Conservation (phyloP, 495 filamentous ascomycete genomes). For the Trichocladium uniseriatum region DNA sequence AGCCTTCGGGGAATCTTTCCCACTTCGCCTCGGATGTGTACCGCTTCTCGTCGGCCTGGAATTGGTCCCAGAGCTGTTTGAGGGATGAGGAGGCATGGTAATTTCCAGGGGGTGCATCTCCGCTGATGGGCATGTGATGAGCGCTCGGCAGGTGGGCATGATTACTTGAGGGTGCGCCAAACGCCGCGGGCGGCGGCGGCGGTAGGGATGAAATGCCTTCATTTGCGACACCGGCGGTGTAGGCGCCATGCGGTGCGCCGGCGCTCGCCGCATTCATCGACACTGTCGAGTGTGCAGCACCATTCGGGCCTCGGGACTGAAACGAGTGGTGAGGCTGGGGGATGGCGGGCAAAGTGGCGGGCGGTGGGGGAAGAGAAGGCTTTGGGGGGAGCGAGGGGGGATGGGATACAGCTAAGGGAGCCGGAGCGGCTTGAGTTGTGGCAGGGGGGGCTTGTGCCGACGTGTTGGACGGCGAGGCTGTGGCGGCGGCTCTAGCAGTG, state of each 20-base stretch:
- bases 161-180: constrained; percentile 13
- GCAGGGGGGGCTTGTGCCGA: constrained; percentile 23
- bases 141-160: constrained; percentile 4
- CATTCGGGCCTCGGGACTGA: constrained; percentile 12
- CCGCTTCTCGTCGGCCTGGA: constrained; percentile 64
- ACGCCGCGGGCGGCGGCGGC: constrained; percentile 50
- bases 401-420: constrained; percentile 37
- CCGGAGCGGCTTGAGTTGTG: constrained; percentile 27
- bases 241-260: constrained; percentile 34
- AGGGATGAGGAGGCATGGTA: constrained; percentile 2
- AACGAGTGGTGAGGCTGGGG: constrained; percentile 27
- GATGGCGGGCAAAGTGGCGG: constrained; percentile 28
- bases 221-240: constrained; percentile 44
- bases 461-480: constrained; percentile 21
- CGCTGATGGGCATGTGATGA: constrained; percentile 36
- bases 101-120: constrained; percentile 2
- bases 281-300: constrained; percentile 41
- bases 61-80: constrained; percentile 72
- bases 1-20: constrained; percentile 83
- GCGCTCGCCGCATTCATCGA: constrained; percentile 35
- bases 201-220: constrained; percentile 46
- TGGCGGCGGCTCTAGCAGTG: constrained; percentile 34
- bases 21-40: constrained; percentile 47
- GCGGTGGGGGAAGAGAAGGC: constrained; percentile 30
- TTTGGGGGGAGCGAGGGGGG: constrained; percentile 45